Evolutionary conservation across 345 rosid species (phyloP), one percentile per base, ranked within the genome.

Genomic region (Erucastrum elatum): DNA sequence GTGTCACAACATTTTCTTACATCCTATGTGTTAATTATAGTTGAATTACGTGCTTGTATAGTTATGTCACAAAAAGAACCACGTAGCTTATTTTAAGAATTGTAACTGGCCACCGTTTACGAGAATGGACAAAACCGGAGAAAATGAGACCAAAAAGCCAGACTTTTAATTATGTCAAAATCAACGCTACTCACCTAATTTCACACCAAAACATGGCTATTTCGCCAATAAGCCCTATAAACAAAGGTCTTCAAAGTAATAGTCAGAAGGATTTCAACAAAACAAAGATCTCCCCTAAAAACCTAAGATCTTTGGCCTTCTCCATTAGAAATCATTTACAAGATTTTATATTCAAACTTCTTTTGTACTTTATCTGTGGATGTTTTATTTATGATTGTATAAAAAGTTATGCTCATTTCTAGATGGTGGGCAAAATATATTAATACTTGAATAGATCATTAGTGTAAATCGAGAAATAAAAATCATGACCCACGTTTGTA

Each of bases 401-500:
- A 64, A 75, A 69, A 63, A 39, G 75, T 70, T 46, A 12, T 34
- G 49, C 59, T 75, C 66, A 5, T 29, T 70, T 68, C 27, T 11
- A 64, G 55, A 63, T n/a, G 59, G 51, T 67, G 59, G 61, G 75
- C 17, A 16, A 77, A 56, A 55, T 56, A 74, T 77, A 79, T 46
- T 29, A 56, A 75, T 26, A 77, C 62, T 34, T 29, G 31, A 29
- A 74, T 11, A 13, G 74, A 49, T 67, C 78, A 73, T 72, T 74
- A 72, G 70, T 59, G 68, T 75, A 75, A 73, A 41, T 60, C 21
- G 27, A 81, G 66, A 70, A 46, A 65, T 71, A 77, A 77, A 62
- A 84, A 49, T 75, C 46, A 78, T 72, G 80, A 85, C 71, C 77
- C 88, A 84, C 83, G 85, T 82, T 84, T 53, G 79, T 67, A 70